These are phyloP conservation scores for Monilinia polystroma DNA, from an alignment of 2,329 filamentous ascomycete species.

Conservation along the genomic window DNA sequence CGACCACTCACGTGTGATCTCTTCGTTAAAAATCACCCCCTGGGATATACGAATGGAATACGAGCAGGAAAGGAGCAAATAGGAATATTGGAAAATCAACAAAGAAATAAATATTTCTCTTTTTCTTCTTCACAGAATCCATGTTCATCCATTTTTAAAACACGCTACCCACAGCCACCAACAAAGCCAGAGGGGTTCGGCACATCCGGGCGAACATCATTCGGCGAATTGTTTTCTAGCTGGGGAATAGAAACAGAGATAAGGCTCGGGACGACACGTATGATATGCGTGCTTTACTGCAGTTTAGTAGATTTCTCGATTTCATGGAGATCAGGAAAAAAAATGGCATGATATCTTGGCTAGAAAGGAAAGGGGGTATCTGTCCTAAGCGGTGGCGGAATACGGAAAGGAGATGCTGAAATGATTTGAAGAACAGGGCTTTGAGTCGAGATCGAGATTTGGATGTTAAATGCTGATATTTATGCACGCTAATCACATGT, in stretches of 20 bases:
- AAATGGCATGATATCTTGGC: background rate
- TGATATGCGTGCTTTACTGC: background rate
- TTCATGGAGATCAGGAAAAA: background rate
- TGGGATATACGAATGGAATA: background rate
- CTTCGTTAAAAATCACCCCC: background rate
- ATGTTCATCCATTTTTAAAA: background rate
- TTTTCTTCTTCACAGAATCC: background rate
- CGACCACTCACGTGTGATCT: background rate
- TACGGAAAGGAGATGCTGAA: background rate
- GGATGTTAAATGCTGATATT: slow-evolving; percentile 9
- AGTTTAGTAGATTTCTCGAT: background rate
- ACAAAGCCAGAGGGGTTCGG: background rate
- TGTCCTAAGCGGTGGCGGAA: background rate
- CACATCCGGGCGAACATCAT: background rate
- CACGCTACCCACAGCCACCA: background rate
- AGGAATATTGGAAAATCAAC: background rate
- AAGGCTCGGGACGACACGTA: background rate
- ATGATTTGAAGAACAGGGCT: background rate
- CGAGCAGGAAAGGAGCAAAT: background rate
- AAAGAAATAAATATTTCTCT: background rate
- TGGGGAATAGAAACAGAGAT: background rate
- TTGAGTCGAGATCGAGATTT: background rate
- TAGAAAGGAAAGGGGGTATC: background rate
- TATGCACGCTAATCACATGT: slow-evolving; percentile 17
- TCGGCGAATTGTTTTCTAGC: background rate